Evolutionary conservation across 1,139 yeast species (phyloP).

Genomic region (Hansenula lynferdii): DNA sequence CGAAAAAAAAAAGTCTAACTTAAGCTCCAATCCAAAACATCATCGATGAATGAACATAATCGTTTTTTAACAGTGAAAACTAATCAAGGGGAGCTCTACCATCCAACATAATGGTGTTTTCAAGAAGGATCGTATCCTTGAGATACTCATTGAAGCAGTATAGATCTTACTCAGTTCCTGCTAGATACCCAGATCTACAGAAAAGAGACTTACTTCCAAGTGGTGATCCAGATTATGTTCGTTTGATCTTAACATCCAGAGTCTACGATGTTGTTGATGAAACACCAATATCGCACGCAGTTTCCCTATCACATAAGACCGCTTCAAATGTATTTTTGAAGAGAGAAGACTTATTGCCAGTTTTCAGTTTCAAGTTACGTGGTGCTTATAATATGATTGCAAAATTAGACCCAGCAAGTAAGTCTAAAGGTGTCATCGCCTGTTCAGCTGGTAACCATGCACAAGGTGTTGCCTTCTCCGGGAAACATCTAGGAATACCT

Average conservation of each 20-base stretch:
- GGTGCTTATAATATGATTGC: conserved; percentile 99
- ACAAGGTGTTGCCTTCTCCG: conserved; percentile 96
- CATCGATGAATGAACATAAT: too few species aligned
- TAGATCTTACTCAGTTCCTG: neutral
- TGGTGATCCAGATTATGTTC: conserved; percentile 89
- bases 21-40: too few species aligned
- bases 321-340: conserved; percentile 74
- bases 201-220: conserved; percentile 47
- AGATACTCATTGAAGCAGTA: neutral
- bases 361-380: conserved; percentile 90
- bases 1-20: too few species aligned
- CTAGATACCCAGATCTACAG: conserved; percentile 43
- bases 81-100: too few species aligned
- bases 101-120: neutral
- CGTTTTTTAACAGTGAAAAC: too few species aligned
- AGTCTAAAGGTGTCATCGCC: conserved; percentile 88
- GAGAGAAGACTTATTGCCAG: conserved; percentile 92
- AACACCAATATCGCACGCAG: conserved; percentile 77
- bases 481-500: conserved; percentile 77
- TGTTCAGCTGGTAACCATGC: conserved; percentile 99
- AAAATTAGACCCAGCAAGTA: conserved; percentile 62
- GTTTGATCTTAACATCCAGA: conserved; percentile 82
- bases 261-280: conserved; percentile 95
- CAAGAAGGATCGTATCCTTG: neutral
- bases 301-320: conserved; percentile 65